A percentile compares a stretch with the other conserved stretches of the same genome.
Evolutionary conservation across 257 asterid species (phyloP).

Genomic region (Nicotiana knightiana): DNA sequence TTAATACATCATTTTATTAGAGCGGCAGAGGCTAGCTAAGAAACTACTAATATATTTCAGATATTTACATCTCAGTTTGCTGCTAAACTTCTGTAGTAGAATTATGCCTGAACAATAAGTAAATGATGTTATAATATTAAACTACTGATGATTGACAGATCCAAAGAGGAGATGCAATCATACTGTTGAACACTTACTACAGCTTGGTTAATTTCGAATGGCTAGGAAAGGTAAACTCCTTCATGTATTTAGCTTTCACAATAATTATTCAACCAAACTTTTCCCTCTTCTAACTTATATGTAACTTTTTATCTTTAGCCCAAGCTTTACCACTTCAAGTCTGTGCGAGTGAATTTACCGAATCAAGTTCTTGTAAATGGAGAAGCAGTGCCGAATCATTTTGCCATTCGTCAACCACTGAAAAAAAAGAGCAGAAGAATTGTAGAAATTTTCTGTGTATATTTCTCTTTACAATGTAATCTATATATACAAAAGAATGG

Average conservation of each 20-base stretch:
- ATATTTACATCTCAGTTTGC: neutral
- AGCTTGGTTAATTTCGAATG: conserved; percentile 1
- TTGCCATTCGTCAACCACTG: conserved; percentile 50
- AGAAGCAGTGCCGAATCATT: conserved; percentile 38
- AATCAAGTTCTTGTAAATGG: conserved; percentile 85
- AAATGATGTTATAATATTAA: neutral
- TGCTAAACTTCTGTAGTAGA: neutral
- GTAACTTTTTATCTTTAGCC: conserved; percentile 5
- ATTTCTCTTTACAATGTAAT: no score
- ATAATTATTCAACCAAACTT: neutral
- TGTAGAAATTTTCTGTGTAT: no score
- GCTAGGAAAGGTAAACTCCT: conserved; percentile 41
- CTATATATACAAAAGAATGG: no score
- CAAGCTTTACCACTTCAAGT: conserved; percentile 63
- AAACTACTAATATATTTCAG: neutral
- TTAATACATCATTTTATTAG: neutral
- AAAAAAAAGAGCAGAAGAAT: no score
- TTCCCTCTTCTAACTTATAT: neutral
- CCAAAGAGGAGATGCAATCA: conserved; percentile 69
- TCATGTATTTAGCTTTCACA: neutral
- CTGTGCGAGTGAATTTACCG: conserved; percentile 63
- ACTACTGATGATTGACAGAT: conserved; percentile 37
- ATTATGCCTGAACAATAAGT: neutral
- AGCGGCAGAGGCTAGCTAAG: neutral
- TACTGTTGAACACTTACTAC: conserved; percentile 61